phyloP scores from a whole-genome alignment of 192 early-diverging fungal species.

The Podila clonocystis region DNA sequence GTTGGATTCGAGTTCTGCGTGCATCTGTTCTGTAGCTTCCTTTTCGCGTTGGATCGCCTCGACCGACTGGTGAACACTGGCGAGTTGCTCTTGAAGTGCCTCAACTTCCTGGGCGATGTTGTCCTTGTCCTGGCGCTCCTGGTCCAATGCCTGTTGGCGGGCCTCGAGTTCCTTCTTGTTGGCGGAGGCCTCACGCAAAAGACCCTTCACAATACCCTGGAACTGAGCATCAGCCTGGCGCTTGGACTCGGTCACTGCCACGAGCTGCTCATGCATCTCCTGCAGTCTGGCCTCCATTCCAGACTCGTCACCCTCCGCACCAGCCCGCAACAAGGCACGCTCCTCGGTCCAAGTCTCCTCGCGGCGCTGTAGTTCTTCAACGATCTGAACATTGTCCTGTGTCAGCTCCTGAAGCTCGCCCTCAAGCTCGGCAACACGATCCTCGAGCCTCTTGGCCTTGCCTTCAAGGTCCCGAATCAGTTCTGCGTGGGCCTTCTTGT shows the following conservation, averaged over 20 bases:
- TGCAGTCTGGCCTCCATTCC: constrained; percentile 21
- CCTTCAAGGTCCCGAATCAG: constrained; percentile 27
- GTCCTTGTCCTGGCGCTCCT: constrained; percentile 27
- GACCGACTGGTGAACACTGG: not conserved
- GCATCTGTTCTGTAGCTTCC: not conserved
- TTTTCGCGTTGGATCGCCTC: constrained; percentile 4
- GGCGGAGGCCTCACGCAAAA: constrained; percentile 36
- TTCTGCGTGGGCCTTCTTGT: constrained; percentile 26
- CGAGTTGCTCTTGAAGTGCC: constrained; percentile 3
- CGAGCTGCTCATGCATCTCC: constrained; percentile 43
- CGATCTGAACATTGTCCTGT: constrained; percentile 50
- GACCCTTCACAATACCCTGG: constrained; percentile 50
- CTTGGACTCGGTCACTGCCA: constrained; percentile 36
- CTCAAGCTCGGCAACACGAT: constrained; percentile 14
- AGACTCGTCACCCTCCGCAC: not conserved
- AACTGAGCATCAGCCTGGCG: constrained; percentile 45
- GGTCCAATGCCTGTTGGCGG: constrained; percentile 3
- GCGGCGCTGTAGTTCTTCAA: constrained; percentile 46
- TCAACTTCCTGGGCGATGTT: constrained; percentile 12
- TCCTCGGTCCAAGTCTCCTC: constrained; percentile 40
- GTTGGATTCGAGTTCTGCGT: constrained; percentile 2
- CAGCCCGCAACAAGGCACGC: constrained; percentile 8
- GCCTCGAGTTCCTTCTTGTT: constrained; percentile 34
- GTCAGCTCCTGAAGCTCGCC: constrained; percentile 20
- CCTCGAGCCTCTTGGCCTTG: constrained; percentile 33